These are phyloP conservation scores for Calocera viscosa DNA, from an alignment of 768 basidiomycete genomes.

Conservation along the genomic window DNA sequence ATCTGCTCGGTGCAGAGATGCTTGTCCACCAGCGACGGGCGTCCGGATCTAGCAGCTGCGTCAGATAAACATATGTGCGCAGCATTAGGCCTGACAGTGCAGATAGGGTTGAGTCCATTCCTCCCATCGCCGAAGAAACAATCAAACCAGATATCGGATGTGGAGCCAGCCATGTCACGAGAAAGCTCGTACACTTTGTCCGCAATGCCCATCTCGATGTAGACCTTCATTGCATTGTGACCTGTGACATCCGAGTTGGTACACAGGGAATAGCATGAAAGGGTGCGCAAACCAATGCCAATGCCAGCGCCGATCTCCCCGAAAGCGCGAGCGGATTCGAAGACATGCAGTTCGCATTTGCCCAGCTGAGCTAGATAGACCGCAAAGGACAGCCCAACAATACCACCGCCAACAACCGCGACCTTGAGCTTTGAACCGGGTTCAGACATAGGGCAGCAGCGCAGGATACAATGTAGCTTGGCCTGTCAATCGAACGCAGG, in stretches of 20 bases:
- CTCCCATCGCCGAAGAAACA: background rate
- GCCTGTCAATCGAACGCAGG: too few species aligned
- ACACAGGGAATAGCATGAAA: background rate
- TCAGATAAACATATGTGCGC: background rate
- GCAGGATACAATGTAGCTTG: background rate
- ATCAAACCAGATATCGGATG: background rate
- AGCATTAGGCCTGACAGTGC: background rate
- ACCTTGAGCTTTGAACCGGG: background rate
- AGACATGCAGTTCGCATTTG: slow-evolving; percentile 24
- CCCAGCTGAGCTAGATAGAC: slow-evolving; percentile 22
- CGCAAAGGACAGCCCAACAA: slow-evolving; percentile 26
- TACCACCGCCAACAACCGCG: slow-evolving; percentile 20
- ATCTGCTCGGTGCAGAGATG: slow-evolving; percentile 26
- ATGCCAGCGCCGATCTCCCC: slow-evolving; percentile 40
- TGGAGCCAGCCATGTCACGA: background rate
- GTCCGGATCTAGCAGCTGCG: background rate
- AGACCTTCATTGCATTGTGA: background rate
- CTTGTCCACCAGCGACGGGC: background rate
- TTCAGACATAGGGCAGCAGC: background rate
- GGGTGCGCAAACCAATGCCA: slow-evolving; percentile 16
- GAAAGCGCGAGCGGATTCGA: slow-evolving; percentile 33
- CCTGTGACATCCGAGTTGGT: background rate
- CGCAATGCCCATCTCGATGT: background rate
- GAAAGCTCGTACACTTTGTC: background rate
- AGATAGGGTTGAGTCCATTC: background rate